Evolutionary conservation across 371 early-diverging fungal species (phyloP).

Genomic region (Dichotomocladium elegans): DNA sequence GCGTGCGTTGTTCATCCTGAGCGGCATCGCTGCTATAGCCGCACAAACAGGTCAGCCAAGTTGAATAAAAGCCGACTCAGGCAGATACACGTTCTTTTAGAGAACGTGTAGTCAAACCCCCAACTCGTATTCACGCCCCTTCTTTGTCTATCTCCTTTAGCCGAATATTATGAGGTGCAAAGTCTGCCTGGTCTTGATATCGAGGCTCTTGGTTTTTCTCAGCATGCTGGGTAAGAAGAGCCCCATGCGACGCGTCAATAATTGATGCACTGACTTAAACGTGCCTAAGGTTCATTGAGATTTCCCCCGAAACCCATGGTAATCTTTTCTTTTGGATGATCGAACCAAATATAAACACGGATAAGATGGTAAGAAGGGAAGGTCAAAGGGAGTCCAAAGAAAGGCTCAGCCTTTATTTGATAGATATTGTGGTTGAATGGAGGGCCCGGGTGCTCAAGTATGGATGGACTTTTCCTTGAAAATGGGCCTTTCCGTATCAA

Average conservation of each 20-base stretch:
- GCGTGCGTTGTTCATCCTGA: not conserved
- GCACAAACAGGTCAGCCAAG: not conserved
- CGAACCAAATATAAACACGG: slow-evolving; percentile 26
- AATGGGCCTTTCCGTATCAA: slow-evolving; percentile 71
- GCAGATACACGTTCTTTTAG: not conserved
- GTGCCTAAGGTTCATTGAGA: slow-evolving; percentile 38
- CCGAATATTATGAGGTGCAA: slow-evolving; percentile 53
- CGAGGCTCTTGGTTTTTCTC: slow-evolving; percentile 28
- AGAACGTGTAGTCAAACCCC: too few relatives aligned
- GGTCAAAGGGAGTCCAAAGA: not conserved
- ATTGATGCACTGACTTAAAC: not conserved
- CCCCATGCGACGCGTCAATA: not conserved
- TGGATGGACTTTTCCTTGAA: slow-evolving; percentile 86
- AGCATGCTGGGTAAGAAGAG: slow-evolving; percentile 60
- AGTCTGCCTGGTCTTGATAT: slow-evolving; percentile 50
- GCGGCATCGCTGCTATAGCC: not conserved
- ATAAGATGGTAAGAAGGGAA: slow-evolving; percentile 26
- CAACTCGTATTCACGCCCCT: not conserved
- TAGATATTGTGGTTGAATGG: slow-evolving; percentile 89
- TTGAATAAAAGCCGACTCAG: not conserved
- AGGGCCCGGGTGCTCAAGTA: slow-evolving; percentile 59
- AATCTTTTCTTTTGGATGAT: slow-evolving; percentile 59
- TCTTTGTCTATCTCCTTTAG: slow-evolving; percentile 11
- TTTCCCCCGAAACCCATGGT: slow-evolving; percentile 31
- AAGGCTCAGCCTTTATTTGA: not conserved